Evolutionary conservation across 2,329 filamentous ascomycete genomes (phyloP), one percentile per base, ranked within the genome.

Genomic region (Fusarium denticulatum): DNA sequence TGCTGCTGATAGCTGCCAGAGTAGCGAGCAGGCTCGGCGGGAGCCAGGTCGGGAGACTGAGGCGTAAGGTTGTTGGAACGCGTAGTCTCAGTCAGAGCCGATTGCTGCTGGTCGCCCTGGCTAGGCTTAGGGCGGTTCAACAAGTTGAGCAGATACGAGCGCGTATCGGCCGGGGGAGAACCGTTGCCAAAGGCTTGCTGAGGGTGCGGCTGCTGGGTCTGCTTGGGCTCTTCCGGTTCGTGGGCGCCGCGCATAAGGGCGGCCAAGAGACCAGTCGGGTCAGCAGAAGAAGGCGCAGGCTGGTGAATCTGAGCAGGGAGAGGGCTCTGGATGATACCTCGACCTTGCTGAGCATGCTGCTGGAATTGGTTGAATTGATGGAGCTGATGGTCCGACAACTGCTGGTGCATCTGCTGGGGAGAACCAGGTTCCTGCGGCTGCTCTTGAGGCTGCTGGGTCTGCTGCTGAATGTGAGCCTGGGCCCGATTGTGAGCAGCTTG

Each of bases 101-200:
- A 63, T 39, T 82, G 78, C 71, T 83, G 79, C 69, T 84, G 83
- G 52, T 91, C 88, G 53, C 84, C 86, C 80, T 92, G 90, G 65
- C 87, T 86, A 18, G 90, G 90, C 83, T 92, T 95, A 59, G 93
- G 91, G 55, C 93, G 91, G 79, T 95, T 96, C 72, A 99, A 88
- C 66, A 98, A 87, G 77, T 94, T 93, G 71, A 98, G 90, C 53
- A 99, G 87, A 79, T 96, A 93, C 72, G 96, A 92, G 82, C 97
- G 93, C 9, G 95, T 94, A 81, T 94, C 92, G 52, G 90, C 87
- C 28, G 88, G 83, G 60, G 90, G 88, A 47, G 88, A 85, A 39
- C 85, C 84, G 32, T 85, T 82, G 71, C 82, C 85, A 83, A 87
- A 88, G 43, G 83, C 76, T 61, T 78, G 81, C 49, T 77, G 62